A percentile compares a stretch with the other conserved stretches of the same genome.
Conservation (phyloP, 2,329 filamentous ascomycete genomes). For the Alternaria ventricosa region DNA sequence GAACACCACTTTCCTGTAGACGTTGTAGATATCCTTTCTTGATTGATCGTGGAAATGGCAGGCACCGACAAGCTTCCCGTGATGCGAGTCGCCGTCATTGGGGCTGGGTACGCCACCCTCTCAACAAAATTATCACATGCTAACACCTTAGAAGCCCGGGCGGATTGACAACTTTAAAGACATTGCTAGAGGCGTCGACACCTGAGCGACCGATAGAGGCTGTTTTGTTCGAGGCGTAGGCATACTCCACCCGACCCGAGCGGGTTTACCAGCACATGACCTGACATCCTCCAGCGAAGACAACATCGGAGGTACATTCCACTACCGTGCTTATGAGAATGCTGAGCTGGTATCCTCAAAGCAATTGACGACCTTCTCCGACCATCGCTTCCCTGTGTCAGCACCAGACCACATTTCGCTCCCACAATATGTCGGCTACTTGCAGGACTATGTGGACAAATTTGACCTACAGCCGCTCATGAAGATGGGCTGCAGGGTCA, state of each 20-base stretch:
- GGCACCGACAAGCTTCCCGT: constrained; percentile 19
- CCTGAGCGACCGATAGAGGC: constrained; percentile 49
- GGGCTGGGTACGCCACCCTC: constrained; percentile 30
- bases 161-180: constrained; percentile 38
- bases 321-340: constrained; percentile 57
- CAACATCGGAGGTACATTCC: constrained; percentile 57
- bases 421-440: constrained; percentile 41
- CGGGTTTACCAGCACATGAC: neutral
- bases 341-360: constrained; percentile 61
- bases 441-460: constrained; percentile 35
- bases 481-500: constrained; percentile 36
- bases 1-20: neutral
- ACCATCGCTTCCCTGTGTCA: constrained; percentile 53
- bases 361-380: constrained; percentile 60
- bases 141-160: constrained; percentile 25
- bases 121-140: constrained; percentile 1
- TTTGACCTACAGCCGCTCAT: constrained; percentile 33
- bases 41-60: constrained; percentile 7
- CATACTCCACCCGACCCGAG: neutral
- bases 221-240: constrained; percentile 53
- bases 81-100: constrained; percentile 39
- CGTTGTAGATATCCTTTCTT: neutral
- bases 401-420: constrained; percentile 47
- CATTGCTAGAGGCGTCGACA: constrained; percentile 39
- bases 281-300: constrained; percentile 36